A percentile compares a stretch with the other conserved stretches of the same genome.
Evolutionary conservation across 495 filamentous ascomycete species (phyloP).

Genomic region (Tirmania nivea): DNA sequence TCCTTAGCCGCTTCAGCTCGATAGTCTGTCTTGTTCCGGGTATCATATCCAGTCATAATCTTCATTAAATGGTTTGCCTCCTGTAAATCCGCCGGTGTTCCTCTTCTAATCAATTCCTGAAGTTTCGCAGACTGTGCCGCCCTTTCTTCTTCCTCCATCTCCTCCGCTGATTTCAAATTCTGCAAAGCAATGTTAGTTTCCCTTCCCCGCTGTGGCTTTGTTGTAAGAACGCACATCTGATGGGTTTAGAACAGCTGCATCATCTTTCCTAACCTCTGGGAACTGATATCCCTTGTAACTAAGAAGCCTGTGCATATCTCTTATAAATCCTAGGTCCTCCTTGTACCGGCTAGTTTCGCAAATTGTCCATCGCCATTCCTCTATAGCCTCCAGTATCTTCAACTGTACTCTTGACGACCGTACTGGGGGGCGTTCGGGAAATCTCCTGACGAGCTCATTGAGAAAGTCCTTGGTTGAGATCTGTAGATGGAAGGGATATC

Average conservation of each 20-base stretch:
- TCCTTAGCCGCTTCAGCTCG: constrained; percentile 93
- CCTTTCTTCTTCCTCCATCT: constrained; percentile 94
- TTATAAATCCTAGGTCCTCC: constrained; percentile 85
- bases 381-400: constrained; percentile 86
- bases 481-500: constrained; percentile 95
- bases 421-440: constrained; percentile 79
- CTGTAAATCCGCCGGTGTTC: constrained; percentile 75
- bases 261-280: constrained; percentile 73
- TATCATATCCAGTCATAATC: constrained; percentile 94
- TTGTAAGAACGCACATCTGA: constrained; percentile 52
- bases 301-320: constrained; percentile 91
- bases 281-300: constrained; percentile 95
- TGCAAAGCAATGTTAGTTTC: constrained; percentile 20
- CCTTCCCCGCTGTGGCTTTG: neutral
- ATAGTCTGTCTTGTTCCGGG: constrained; percentile 85
- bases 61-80: constrained; percentile 97
- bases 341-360: constrained; percentile 94
- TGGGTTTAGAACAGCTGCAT: constrained; percentile 91
- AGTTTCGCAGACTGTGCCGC: constrained; percentile 92
- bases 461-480: constrained; percentile 97
- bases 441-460: constrained; percentile 90
- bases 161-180: constrained; percentile 89
- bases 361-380: constrained; percentile 96
- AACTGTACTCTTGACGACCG: constrained; percentile 69
- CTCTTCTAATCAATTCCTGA: constrained; percentile 84